Evolutionary conservation across 257 asterid genomes (phyloP).

Genomic region (Solanum boliviense): DNA sequence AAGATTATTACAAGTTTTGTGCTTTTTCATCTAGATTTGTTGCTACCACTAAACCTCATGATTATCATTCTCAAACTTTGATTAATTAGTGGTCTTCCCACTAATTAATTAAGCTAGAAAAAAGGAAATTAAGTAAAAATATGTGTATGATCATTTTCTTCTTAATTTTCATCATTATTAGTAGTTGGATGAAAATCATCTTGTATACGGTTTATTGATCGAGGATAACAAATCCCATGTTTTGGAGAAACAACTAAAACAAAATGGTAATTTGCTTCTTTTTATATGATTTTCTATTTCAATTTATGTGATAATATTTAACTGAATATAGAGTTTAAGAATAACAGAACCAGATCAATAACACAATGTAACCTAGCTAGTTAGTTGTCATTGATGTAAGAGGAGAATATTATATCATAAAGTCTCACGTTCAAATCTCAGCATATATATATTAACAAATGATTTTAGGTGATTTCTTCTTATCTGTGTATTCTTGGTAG

Average conservation of each 20-base stretch:
- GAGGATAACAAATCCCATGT: background rate
- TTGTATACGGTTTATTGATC: background rate
- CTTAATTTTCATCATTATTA: background rate
- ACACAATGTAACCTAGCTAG: too few relatives aligned
- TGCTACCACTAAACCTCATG: constrained; percentile 14
- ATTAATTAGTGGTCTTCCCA: constrained; percentile 9
- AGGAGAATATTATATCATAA: background rate
- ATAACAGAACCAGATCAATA: too few relatives aligned
- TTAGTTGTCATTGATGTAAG: background rate
- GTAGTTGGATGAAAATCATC: background rate
- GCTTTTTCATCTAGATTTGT: constrained; percentile 77
- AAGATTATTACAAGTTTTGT: constrained; percentile 44
- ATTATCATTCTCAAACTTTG: constrained; percentile 10
- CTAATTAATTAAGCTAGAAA: background rate
- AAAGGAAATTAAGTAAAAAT: background rate
- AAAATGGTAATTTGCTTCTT: background rate
- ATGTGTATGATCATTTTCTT: background rate
- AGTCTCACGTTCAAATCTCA: background rate
- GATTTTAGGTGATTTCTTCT: background rate
- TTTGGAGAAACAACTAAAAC: background rate
- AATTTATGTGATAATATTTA: background rate
- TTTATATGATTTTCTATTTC: too few relatives aligned
- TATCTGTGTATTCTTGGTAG: background rate
- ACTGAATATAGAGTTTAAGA: background rate
- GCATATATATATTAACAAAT: background rate